Base-by-base conservation (phyloP, 305 asterid genomes). In the Ajuga reptans region DNA sequence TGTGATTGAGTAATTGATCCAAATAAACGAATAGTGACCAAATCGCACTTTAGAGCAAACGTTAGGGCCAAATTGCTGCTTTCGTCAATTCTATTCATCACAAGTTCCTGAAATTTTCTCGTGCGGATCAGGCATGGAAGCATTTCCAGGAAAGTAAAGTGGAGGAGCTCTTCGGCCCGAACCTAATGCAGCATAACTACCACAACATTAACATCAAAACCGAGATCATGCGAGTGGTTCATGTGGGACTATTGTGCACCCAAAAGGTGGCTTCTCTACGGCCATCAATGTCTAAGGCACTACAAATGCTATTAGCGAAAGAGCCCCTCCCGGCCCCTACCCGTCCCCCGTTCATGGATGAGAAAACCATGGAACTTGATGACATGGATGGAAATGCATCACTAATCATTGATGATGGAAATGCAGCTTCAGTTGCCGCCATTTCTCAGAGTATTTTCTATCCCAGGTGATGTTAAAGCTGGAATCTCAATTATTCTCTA, bases 331-430 rank as follows among this genome's bases (percentile, higher is more conserved):
- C 72, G 4, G 7, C 11, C 31, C 70, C 70, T 5, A 39, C 72
- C 14, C 43, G 24, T 3, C 72, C 72, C 43, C 64, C 72, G n/a
- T 67, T 67, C 72, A 53, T 67, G 53, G 72, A 67, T 12, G 64
- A 67, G 64, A 45, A 21, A 21, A 67, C 43, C 37, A 67, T 67
- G 72, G 63, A 67, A 41, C 72, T 67, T 3, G 9, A 67, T 15
- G 72, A 55, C 42, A 36, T 12, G 72, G 39, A 4, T 9, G 27
- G 14, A 67, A 11, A 6, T 11, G 24, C 52, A 16, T 52, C 36
- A 12, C 17, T 27, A 36, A 36, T 36, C 64, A 27, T 37, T 27
- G 31, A 37, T 16, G 15, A 29, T 27, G 31, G 54, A 53, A 42
- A 12, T 53, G 54, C 10, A 1, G 10, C 24, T 67, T 67, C 72